Evolutionary conservation across 192 early-diverging fungal species (phyloP).

Genomic region (Endogone sp.): DNA sequence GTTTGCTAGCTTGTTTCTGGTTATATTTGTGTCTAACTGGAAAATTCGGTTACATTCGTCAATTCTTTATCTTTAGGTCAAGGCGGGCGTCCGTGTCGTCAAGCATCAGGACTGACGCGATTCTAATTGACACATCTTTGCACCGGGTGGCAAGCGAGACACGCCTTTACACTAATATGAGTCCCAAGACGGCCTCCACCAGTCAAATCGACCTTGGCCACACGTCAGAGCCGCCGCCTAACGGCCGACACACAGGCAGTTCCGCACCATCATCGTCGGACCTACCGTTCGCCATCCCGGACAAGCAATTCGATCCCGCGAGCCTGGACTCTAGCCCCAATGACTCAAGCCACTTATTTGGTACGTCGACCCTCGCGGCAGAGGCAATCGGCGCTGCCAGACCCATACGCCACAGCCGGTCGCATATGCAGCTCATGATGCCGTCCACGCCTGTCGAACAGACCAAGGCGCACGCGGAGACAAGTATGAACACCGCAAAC

Average conservation of each 20-base stretch:
- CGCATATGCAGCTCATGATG: slow-evolving; percentile 1
- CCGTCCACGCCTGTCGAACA: slow-evolving; percentile 15
- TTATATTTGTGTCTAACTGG: no score
- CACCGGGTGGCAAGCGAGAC: not conserved
- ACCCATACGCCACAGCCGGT: slow-evolving; percentile 1
- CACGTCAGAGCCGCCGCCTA: not conserved
- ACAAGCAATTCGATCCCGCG: not conserved
- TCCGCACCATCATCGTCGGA: not conserved
- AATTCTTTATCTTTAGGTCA: no score
- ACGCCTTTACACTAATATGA: not conserved
- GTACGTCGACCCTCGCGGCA: not conserved
- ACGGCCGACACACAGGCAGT: not conserved
- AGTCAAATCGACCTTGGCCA: not conserved
- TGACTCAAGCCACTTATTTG: not conserved
- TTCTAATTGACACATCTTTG: not conserved
- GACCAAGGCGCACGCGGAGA: slow-evolving; percentile 41
- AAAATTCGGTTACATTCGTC: no score
- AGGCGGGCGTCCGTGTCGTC: not conserved
- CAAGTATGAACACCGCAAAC: slow-evolving; percentile 39
- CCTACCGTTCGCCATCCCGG: not conserved
- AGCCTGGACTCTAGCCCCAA: not conserved
- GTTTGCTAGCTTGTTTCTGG: no score
- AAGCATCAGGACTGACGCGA: not conserved
- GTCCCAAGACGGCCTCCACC: not conserved
- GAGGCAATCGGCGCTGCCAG: not conserved